Percentiles rank a stretch among this genome's conserved stretches.
phyloP scores from a whole-genome alignment of 495 filamentous ascomycete genomes.

The Umbilicaria muhlenbergii region DNA sequence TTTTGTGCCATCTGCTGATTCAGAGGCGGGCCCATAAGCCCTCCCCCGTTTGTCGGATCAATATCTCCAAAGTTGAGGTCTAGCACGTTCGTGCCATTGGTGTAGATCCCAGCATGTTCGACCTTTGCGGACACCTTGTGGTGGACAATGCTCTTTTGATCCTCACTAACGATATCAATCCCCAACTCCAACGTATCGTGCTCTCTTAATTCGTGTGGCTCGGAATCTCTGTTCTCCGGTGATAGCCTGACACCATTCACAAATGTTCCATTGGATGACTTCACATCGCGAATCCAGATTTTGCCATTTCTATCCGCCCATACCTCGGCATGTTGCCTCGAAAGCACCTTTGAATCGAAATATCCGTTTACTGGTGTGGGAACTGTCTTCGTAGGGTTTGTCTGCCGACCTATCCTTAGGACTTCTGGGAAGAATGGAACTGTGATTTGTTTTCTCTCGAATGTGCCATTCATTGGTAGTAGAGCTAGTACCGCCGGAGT shows the following conservation, averaged over 20 bases:
- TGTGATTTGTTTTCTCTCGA: slow-evolving; percentile 88
- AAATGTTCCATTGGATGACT: slow-evolving; percentile 96
- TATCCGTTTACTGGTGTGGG: slow-evolving; percentile 82
- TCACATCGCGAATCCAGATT: slow-evolving; percentile 92
- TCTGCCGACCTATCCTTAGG: slow-evolving; percentile 86
- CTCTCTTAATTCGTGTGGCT: slow-evolving; percentile 79
- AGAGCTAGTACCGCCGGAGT: slow-evolving; percentile 64
- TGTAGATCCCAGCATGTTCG: slow-evolving; percentile 75
- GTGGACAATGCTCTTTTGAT: slow-evolving; percentile 94
- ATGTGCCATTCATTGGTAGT: slow-evolving; percentile 80
- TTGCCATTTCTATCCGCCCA: slow-evolving; percentile 85
- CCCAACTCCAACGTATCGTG: slow-evolving; percentile 83
- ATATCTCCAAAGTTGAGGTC: slow-evolving; percentile 86
- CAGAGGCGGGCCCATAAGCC: slow-evolving; percentile 47
- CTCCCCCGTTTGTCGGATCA: slow-evolving; percentile 51
- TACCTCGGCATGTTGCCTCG: slow-evolving; percentile 87
- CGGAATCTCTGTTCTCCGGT: slow-evolving; percentile 84
- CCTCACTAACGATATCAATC: slow-evolving; percentile 96
- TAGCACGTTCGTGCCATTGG: slow-evolving; percentile 48
- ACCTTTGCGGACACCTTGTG: slow-evolving; percentile 95
- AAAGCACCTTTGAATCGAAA: slow-evolving; percentile 96
- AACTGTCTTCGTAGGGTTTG: slow-evolving; percentile 75
- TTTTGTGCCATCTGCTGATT: slow-evolving; percentile 41
- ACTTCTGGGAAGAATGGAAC: slow-evolving; percentile 82
- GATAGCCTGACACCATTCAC: slow-evolving; percentile 87